Percentiles rank a stretch among this genome's conserved stretches.
Conservation (phyloP, 2,329 filamentous ascomycete genomes). For the Chaetomium strumarium region DNA sequence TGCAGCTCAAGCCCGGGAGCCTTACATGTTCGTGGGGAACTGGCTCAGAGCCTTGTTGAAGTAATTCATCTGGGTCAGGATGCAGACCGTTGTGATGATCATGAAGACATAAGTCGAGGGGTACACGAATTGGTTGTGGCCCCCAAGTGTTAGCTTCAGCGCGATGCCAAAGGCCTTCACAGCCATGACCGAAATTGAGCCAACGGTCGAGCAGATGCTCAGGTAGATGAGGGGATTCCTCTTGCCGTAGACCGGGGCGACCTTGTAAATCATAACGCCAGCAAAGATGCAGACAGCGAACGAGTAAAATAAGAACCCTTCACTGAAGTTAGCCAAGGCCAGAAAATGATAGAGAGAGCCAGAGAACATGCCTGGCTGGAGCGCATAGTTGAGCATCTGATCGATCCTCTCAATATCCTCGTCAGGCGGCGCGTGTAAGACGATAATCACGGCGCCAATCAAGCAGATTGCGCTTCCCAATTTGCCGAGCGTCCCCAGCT, state of each 20-base stretch:
- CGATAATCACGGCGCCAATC: slow-evolving; percentile 94
- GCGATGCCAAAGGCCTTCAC: slow-evolving; percentile 98
- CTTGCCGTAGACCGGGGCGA: slow-evolving; percentile 85
- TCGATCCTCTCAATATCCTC: slow-evolving; percentile 87
- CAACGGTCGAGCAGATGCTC: slow-evolving; percentile 95
- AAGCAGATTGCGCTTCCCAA: slow-evolving; percentile 94
- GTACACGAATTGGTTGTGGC: slow-evolving; percentile 91
- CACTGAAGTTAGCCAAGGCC: not conserved
- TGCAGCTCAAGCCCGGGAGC: not conserved
- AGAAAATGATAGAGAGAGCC: no score
- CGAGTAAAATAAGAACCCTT: slow-evolving; percentile 88
- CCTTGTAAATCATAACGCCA: slow-evolving; percentile 89
- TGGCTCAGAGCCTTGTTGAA: slow-evolving; percentile 98
- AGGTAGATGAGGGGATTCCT: slow-evolving; percentile 95
- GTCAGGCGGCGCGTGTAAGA: slow-evolving; percentile 92
- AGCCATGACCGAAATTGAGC: slow-evolving; percentile 97
- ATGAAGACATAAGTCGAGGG: slow-evolving; percentile 97
- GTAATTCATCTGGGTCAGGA: slow-evolving; percentile 99
- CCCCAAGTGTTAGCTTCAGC: slow-evolving; percentile 85
- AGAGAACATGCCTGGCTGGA: slow-evolving; percentile 72
- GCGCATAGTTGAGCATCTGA: slow-evolving; percentile 82
- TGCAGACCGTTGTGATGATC: slow-evolving; percentile 88
- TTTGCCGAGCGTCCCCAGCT: slow-evolving; percentile 84
- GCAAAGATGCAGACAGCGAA: slow-evolving; percentile 75
- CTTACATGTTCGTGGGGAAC: slow-evolving; percentile 95